Percentiles rank a stretch among this genome's conserved stretches.
Conservation (phyloP, 768 basidiomycete species). For the Aureoboletus auriporus region DNA sequence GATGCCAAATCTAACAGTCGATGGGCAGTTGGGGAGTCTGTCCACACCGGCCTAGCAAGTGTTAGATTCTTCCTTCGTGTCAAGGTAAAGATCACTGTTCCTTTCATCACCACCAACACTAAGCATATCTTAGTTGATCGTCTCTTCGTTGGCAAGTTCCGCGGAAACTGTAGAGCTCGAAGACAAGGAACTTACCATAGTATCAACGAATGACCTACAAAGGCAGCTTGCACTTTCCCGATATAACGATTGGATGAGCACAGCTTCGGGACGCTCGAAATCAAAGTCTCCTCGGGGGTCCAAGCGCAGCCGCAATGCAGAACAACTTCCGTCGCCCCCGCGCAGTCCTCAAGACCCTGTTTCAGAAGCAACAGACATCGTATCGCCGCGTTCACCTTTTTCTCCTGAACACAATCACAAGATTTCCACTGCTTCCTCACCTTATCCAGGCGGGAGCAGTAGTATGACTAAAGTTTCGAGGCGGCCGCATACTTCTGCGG, state of each 20-base stretch:
- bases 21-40: conserved; percentile 79
- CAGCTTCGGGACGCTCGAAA: conserved; percentile 39
- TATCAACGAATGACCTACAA: conserved; percentile 69
- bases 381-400: conserved; percentile 3
- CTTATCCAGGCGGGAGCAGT: conserved; percentile 25
- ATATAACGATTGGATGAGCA: conserved; percentile 43
- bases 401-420: conserved; percentile 22
- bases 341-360: conserved; percentile 22
- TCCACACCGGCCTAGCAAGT: conserved; percentile 58
- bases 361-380: conserved; percentile 7
- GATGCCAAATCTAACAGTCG: conserved; percentile 61
- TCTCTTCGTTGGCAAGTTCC: conserved; percentile 42
- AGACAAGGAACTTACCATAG: conserved; percentile 60
- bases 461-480: conserved; percentile 35
- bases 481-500: conserved; percentile 74
- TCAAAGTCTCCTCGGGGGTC: conserved; percentile 54
- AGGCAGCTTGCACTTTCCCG: conserved; percentile 60
- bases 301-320: conserved; percentile 28
- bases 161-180: conserved; percentile 66
- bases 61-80: conserved; percentile 69
- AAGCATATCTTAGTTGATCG: conserved; percentile 38
- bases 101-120: conserved; percentile 9
- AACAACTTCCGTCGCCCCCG: conserved; percentile 40
- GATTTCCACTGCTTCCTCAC: conserved; percentile 28
- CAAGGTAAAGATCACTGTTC: conserved; percentile 46